Evolutionary conservation across 306 rosid genomes (phyloP), one percentile per base, ranked within the genome.

Genomic region (Myrica gale): DNA sequence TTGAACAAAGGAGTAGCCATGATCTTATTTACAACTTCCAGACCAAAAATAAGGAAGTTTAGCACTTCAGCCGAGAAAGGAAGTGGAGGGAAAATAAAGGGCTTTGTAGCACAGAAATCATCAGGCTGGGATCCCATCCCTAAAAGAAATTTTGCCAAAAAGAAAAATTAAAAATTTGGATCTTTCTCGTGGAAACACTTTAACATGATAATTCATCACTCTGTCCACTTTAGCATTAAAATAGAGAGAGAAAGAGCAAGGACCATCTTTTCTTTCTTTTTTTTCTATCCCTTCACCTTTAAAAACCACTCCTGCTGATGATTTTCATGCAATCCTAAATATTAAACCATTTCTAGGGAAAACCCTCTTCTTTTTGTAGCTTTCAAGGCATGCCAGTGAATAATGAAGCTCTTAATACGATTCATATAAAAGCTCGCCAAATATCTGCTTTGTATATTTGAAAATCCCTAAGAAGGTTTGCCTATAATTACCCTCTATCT

Each of bases 401-500:
- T 72, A 77, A 74, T 74, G 73, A 69, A 74, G 70, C 83, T 76
- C 86, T 79, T 85, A 72, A 67, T 65, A 71, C 74, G 60, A 81
- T 50, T 81, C 44, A 43, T 51, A 60, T 53, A 69, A 48, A 41
- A 9, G 9, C 71, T 74, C 72, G 69, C 44, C 26, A 48, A 78
- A 77, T 81, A 73, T 78, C 60, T 75, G 76, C 65, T 76, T 74
- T 81, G 87, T 81, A 80, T 88, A 86, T 85, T 83, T 80, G 88
- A 78, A 87, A 89, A 93, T 88, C 90, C 98, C 97, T 61, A 93
- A 84, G 88, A 81, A 74, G 84, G 90, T 81, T 88, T 86, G 82
- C 85, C 86, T 81, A 78, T 78, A 88, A 84, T 82, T 74, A 61
- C 55, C 65, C 79, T 85, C 85, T 54, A 56, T 43, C 67, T 61